Evolutionary conservation across 768 basidiomycete species (phyloP).

Genomic region (Fomitopsis pulvina): DNA sequence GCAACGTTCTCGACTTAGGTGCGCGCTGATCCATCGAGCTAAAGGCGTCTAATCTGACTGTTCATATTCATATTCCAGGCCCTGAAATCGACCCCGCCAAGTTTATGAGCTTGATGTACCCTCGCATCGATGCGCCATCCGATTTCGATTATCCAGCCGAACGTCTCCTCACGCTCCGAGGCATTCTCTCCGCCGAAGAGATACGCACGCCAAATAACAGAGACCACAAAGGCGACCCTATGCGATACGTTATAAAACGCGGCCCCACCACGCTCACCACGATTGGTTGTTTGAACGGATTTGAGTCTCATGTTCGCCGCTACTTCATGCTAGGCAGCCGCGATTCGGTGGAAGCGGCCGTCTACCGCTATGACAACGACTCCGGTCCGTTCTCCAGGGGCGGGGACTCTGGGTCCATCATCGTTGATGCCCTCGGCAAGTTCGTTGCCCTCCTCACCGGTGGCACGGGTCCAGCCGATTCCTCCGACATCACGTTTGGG

Average conservation of each 20-base stretch:
- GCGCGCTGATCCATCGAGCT: conserved; percentile 24
- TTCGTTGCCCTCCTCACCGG: conserved; percentile 25
- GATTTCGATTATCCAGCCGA: too few relatives aligned
- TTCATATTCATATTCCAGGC: conserved; percentile 17
- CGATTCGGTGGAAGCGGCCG: conserved; percentile 17
- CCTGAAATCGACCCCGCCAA: conserved; percentile 13
- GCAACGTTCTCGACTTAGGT: conserved; percentile 34
- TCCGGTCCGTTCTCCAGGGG: conserved; percentile 16
- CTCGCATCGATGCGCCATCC: conserved; percentile 8
- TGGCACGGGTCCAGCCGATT: conserved; percentile 15
- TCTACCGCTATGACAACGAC: conserved; percentile 16
- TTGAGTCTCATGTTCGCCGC: conserved; percentile 14
- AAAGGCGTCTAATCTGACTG: conserved; percentile 19
- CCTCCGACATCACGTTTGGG: not conserved
- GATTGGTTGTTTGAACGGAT: conserved; percentile 15
- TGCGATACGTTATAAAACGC: conserved; percentile 19
- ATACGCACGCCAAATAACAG: too few relatives aligned
- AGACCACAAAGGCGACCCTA: conserved; percentile 14
- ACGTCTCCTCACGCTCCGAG: too few relatives aligned
- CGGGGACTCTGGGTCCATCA: conserved; percentile 16
- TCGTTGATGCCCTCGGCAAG: conserved; percentile 15
- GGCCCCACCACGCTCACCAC: conserved; percentile 19
- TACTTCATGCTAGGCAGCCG: conserved; percentile 12
- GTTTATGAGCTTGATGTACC: conserved; percentile 15
- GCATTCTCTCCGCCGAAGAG: too few relatives aligned